Percentiles rank a stretch among this genome's conserved stretches.
phyloP scores from a whole-genome alignment of 176 grass and related monocot genomes.

The Hsuehochloa calcarea region DNA sequence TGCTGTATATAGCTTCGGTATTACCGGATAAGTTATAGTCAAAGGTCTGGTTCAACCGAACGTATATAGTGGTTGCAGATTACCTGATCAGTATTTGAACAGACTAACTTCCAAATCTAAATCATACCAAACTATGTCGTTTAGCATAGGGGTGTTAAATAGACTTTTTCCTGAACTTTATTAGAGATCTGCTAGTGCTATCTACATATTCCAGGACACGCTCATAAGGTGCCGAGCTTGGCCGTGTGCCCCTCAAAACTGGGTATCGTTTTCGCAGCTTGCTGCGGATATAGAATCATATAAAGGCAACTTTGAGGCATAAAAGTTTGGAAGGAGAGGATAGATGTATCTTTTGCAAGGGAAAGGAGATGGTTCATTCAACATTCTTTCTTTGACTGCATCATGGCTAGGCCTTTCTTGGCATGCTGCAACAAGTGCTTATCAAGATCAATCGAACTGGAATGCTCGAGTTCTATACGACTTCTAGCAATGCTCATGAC shows the following conservation, averaged over 20 bases:
- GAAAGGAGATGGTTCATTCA: not conserved
- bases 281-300: not conserved
- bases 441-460: constrained; percentile 1
- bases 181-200: too few relatives aligned
- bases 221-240: not conserved
- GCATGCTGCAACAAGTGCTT: not conserved
- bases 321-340: not conserved
- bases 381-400: not conserved
- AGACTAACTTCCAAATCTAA: too few relatives aligned
- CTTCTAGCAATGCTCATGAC: not conserved
- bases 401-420: not conserved
- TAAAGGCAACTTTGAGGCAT: not conserved
- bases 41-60: too few relatives aligned
- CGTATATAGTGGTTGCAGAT: too few relatives aligned
- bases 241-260: not conserved
- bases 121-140: too few relatives aligned
- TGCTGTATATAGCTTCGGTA: too few relatives aligned
- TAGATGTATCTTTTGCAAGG: not conserved
- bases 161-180: too few relatives aligned
- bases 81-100: too few relatives aligned
- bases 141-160: too few relatives aligned
- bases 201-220: too few relatives aligned
- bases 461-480: not conserved
- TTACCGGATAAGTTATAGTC: too few relatives aligned
- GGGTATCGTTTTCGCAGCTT: not conserved